These are phyloP conservation scores for Carex pumila DNA, from an alignment of 176 grass and related monocot species.

Conservation along the genomic window DNA sequence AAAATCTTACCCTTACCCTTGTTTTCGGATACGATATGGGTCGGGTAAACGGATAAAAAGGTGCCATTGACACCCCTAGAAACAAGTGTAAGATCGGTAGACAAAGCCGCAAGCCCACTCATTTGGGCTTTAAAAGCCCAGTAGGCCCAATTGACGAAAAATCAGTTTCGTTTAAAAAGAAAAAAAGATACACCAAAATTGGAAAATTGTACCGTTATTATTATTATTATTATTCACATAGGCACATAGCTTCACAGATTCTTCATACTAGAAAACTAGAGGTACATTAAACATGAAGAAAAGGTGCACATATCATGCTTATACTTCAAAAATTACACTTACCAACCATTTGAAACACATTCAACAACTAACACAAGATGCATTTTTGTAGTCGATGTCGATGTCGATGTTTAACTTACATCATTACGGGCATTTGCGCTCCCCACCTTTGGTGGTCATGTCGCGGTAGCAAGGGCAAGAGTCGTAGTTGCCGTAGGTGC, in stretches of 20 bases:
- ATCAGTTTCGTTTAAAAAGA: background rate
- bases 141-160: no score
- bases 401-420: background rate
- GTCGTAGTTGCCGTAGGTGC: conserved; percentile 35
- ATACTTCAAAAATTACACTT: background rate
- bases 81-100: no score
- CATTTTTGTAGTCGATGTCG: background rate
- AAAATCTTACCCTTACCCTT: no score
- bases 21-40: no score
- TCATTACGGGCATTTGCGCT: conserved; percentile 35
- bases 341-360: background rate
- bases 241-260: background rate
- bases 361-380: background rate
- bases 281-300: background rate
- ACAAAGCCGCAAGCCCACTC: no score
- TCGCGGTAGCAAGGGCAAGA: conserved; percentile 26
- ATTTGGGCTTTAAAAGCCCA: no score
- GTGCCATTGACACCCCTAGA: no score
- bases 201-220: background rate
- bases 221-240: background rate
- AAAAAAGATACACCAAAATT: background rate
- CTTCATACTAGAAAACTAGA: background rate
- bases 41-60: no score
- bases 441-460: conserved; percentile 28
- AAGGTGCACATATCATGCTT: background rate